A percentile compares a stretch with the other conserved stretches of the same genome.
These are phyloP conservation scores for Cystobasidium slooffiae DNA, from an alignment of 1,284 basidiomycete species.

Conservation along the genomic window DNA sequence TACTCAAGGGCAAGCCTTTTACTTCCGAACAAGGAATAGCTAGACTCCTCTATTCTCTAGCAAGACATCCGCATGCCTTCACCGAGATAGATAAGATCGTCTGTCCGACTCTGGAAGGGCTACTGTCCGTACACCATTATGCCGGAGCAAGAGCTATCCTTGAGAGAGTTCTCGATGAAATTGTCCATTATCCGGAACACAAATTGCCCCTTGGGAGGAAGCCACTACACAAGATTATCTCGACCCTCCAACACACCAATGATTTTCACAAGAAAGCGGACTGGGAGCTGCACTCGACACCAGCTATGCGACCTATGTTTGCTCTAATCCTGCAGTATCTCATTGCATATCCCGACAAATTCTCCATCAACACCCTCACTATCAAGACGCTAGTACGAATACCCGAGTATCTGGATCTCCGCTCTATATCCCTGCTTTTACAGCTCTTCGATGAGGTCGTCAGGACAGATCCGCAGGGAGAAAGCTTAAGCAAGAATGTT, in stretches of 20 bases:
- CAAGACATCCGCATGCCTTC: neutral
- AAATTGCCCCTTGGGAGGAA: constrained; percentile 2
- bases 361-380: neutral
- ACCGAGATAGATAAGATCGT: constrained; percentile 7
- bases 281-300: neutral
- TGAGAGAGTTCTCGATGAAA: constrained; percentile 21
- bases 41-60: constrained; percentile 13
- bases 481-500: neutral
- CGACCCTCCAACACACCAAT: neutral
- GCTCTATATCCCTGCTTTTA: neutral
- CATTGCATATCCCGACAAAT: neutral
- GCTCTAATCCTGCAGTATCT: constrained; percentile 18
- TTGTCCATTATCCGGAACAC: neutral
- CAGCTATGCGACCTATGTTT: constrained; percentile 26
- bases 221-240: neutral
- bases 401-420: constrained; percentile 17
- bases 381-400: neutral
- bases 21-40: neutral
- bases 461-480: neutral
- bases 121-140: constrained; percentile 32
- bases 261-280: neutral
- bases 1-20: neutral
- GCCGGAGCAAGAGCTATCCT: constrained; percentile 35
- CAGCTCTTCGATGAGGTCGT: constrained; percentile 11
- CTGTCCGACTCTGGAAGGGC: constrained; percentile 23